A percentile compares a stretch with the other conserved stretches of the same genome.
phyloP scores from a whole-genome alignment of 306 rosid genomes.

The Myrica gale region DNA sequence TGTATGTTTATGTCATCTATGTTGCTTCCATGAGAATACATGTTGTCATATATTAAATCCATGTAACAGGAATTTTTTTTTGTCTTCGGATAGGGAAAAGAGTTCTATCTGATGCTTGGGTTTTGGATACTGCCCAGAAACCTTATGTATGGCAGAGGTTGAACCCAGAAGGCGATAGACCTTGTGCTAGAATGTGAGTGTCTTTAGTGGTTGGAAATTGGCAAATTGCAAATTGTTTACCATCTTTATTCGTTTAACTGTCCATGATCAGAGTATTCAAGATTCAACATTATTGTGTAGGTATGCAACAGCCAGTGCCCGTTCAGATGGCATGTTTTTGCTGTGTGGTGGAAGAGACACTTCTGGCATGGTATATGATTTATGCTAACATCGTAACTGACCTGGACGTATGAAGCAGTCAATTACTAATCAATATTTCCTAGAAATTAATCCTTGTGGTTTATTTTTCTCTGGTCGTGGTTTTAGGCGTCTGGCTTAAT shows the following conservation, averaged over 20 bases:
- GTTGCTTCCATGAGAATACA: slow-evolving; percentile 18
- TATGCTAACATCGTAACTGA: background rate
- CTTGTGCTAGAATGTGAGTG: slow-evolving; percentile 98
- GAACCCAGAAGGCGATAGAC: slow-evolving; percentile 95
- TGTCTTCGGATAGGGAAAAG: slow-evolving; percentile 82
- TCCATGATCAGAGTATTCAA: slow-evolving; percentile 1
- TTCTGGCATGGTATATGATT: slow-evolving; percentile 84
- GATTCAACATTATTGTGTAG: slow-evolving; percentile 51
- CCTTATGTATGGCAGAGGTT: slow-evolving; percentile 92
- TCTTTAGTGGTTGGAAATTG: slow-evolving; percentile 21
- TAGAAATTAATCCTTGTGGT: background rate
- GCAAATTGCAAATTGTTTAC: slow-evolving; percentile 13
- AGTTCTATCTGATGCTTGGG: slow-evolving; percentile 94
- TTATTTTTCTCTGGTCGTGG: background rate
- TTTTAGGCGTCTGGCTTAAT: background rate
- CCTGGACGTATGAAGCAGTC: background rate
- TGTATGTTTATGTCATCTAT: background rate
- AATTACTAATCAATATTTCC: background rate
- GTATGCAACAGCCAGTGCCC: slow-evolving; percentile 99
- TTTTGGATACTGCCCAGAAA: slow-evolving; percentile 92
- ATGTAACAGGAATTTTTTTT: slow-evolving; percentile 22
- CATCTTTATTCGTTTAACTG: slow-evolving; percentile 7
- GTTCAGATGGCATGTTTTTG: slow-evolving; percentile 99
- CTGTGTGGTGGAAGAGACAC: slow-evolving; percentile 98
- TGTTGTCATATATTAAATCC: slow-evolving; percentile 26